phyloP scores from a whole-genome alignment of 2,329 filamentous ascomycete species.

The Dactylella cylindrospora region DNA sequence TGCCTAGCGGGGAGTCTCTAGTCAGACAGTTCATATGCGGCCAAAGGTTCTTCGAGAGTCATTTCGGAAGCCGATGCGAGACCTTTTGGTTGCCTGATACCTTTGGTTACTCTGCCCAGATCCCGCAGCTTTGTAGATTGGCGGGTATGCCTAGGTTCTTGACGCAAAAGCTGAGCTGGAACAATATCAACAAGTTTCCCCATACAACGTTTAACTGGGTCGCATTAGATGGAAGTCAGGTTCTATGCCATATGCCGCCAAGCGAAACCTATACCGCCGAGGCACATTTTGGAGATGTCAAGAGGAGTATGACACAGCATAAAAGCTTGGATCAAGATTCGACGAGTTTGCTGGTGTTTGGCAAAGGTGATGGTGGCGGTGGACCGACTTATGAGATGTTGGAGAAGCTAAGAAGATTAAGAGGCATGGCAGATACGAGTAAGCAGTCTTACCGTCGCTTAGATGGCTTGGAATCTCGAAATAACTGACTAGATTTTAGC shows the following conservation, averaged over 20 bases:
- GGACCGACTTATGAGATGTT: conserved; percentile 91
- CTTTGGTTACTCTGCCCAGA: conserved; percentile 93
- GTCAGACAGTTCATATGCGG: conserved; percentile 94
- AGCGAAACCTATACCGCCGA: conserved; percentile 89
- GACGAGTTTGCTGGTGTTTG: conserved; percentile 87
- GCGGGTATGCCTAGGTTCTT: conserved; percentile 97
- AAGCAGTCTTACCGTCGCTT: conserved; percentile 4
- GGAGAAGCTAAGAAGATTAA: conserved; percentile 89
- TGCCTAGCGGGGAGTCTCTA: conserved; percentile 92
- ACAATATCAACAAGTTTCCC: conserved; percentile 98
- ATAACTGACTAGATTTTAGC: conserved; percentile 52
- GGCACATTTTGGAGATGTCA: conserved; percentile 92
- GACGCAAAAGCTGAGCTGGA: conserved; percentile 98
- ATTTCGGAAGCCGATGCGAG: conserved; percentile 81
- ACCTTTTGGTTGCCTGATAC: conserved; percentile 99
- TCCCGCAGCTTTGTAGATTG: conserved; percentile 88
- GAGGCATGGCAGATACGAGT: conserved; percentile 79
- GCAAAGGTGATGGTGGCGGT: conserved; percentile 93
- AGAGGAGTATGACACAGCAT: conserved; percentile 83
- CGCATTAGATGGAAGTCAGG: conserved; percentile 88
- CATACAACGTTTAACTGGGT: conserved; percentile 99
- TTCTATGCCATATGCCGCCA: conserved; percentile 96
- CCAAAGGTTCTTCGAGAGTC: conserved; percentile 89
- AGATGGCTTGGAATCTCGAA: neutral
- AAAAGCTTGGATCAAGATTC: conserved; percentile 94